These are phyloP conservation scores for Prunus mume DNA, from an alignment of 306 rosid genomes.

Conservation along the genomic window DNA sequence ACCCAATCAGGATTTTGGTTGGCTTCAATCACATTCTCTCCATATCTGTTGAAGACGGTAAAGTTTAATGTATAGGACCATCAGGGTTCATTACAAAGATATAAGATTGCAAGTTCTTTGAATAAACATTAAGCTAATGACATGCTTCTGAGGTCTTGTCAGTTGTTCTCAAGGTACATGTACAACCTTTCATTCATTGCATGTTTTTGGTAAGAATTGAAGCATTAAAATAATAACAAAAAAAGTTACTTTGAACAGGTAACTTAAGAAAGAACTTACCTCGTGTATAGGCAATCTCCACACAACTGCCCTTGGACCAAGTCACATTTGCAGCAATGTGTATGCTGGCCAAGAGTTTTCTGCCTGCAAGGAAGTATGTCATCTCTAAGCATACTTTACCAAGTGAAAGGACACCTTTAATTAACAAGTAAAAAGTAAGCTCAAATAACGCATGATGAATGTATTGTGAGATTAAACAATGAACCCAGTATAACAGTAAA, in stretches of 20 bases:
- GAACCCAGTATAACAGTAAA: background rate
- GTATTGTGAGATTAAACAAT: background rate
- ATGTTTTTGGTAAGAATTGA: background rate
- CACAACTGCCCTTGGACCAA: slow-evolving; percentile 61
- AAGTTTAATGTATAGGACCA: background rate
- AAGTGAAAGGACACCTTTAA: slow-evolving; percentile 1
- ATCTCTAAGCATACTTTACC: background rate
- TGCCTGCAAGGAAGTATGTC: slow-evolving; percentile 48
- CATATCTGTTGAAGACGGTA: slow-evolving; percentile 41
- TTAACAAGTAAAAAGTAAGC: background rate
- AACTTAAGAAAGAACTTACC: slow-evolving; percentile 36
- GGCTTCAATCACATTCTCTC: slow-evolving; percentile 67
- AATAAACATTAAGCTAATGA: background rate
- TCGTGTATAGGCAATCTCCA: slow-evolving; percentile 84
- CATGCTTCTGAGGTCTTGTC: background rate
- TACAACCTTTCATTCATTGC: background rate
- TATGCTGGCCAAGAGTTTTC: slow-evolving; percentile 53
- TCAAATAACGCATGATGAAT: background rate
- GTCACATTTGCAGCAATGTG: slow-evolving; percentile 59
- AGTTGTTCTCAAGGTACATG: background rate
- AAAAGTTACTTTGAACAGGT: background rate
- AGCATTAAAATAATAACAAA: background rate
- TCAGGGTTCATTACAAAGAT: background rate
- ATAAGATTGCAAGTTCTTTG: background rate
- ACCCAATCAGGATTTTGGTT: slow-evolving; percentile 44